Evolutionary conservation across 257 asterid species (phyloP).

Genomic region (Solanum bukasovii): DNA sequence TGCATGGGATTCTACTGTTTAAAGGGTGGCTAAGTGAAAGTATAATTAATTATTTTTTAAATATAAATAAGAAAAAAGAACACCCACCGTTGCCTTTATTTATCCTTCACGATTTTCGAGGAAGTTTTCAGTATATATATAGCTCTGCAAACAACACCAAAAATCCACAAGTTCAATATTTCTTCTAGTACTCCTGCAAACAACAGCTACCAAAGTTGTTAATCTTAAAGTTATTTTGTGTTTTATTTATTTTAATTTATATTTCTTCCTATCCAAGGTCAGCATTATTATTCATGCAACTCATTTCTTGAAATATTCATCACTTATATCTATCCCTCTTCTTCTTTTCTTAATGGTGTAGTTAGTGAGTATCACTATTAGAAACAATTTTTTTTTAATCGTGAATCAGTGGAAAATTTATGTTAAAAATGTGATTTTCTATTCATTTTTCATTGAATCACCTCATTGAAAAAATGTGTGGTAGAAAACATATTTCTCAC

Average conservation of each 20-base stretch:
- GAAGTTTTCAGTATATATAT: slow-evolving; percentile 42
- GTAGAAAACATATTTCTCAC: not conserved
- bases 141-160: slow-evolving; percentile 23
- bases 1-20: not conserved
- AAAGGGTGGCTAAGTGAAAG: slow-evolving; percentile 11
- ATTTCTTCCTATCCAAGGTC: not conserved
- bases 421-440: not conserved
- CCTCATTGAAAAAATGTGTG: not conserved
- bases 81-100: slow-evolving; percentile 12
- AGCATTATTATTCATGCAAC: not conserved
- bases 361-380: not conserved
- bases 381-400: not conserved
- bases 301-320: not conserved
- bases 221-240: not conserved
- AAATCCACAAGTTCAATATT: slow-evolving; percentile 20
- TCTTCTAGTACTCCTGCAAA: not conserved
- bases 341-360: not conserved
- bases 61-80: slow-evolving; percentile 4
- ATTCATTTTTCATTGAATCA: not conserved
- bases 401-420: not conserved
- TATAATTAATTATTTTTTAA: slow-evolving; percentile 1
- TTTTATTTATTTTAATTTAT: not conserved
- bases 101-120: slow-evolving; percentile 41
- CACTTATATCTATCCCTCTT: not conserved
- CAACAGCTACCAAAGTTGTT: not conserved